Percentiles rank a stretch among this genome's conserved stretches.
Evolutionary conservation across 2,329 filamentous ascomycete genomes (phyloP).

Genomic region (Microsporum audouinii): DNA sequence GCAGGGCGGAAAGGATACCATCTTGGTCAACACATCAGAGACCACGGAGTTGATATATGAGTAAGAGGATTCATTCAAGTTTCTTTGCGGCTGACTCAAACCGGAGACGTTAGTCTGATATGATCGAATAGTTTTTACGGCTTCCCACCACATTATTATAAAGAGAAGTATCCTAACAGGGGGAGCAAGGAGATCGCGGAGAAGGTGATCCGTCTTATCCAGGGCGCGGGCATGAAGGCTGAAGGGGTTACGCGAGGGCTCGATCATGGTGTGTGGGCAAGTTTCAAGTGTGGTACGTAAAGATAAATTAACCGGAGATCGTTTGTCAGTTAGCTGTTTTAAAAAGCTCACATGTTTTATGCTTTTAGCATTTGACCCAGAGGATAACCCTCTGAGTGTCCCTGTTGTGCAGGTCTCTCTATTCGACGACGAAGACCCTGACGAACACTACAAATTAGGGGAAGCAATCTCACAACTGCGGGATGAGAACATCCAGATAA

Average conservation of each 20-base stretch:
- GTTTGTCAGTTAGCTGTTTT: too few species aligned
- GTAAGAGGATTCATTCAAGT: constrained; percentile 25
- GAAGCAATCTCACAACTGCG: constrained; percentile 54
- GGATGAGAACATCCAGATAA: constrained; percentile 55
- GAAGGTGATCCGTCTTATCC: constrained; percentile 46
- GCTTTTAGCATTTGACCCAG: constrained; percentile 47
- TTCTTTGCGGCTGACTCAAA: not conserved
- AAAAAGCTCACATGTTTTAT: too few species aligned
- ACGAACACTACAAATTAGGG: constrained; percentile 56
- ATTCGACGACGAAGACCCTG: constrained; percentile 52
- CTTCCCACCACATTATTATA: constrained; percentile 58
- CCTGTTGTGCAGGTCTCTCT: constrained; percentile 64
- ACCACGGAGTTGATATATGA: constrained; percentile 60
- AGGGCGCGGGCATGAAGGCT: constrained; percentile 47
- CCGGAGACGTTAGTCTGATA: not conserved
- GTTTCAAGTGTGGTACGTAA: constrained; percentile 45
- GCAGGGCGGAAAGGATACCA: constrained; percentile 46
- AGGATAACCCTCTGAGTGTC: constrained; percentile 50
- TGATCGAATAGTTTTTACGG: constrained; percentile 49
- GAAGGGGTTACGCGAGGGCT: constrained; percentile 52
- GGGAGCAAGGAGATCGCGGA: constrained; percentile 51
- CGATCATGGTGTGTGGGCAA: constrained; percentile 65
- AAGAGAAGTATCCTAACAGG: constrained; percentile 53
- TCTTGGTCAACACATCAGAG: constrained; percentile 56
- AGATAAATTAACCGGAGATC: too few species aligned